phyloP scores from a whole-genome alignment of 2,329 filamentous ascomycete species.

The Neofusicoccum parvum region DNA sequence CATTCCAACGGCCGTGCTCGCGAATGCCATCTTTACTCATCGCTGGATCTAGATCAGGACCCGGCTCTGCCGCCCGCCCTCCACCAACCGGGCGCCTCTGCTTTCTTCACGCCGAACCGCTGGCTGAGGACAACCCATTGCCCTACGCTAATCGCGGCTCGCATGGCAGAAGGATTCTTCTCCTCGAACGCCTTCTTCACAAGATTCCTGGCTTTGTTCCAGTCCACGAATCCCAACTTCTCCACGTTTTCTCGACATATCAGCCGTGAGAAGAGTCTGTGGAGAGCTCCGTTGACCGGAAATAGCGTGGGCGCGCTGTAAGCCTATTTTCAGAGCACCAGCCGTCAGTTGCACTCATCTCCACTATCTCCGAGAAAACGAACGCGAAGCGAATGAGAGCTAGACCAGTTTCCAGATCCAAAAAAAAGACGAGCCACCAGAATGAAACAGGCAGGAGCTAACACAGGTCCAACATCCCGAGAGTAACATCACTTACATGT shows the following conservation, averaged over 20 bases:
- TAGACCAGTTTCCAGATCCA: not conserved
- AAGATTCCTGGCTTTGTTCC: conserved; percentile 25
- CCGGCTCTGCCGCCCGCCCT: not conserved
- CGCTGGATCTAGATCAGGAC: not conserved
- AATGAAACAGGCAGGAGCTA: no score
- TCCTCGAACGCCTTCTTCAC: conserved; percentile 24
- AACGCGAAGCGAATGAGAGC: no score
- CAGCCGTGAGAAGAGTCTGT: conserved; percentile 35
- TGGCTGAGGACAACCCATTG: conserved; percentile 50
- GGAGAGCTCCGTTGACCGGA: conserved; percentile 47
- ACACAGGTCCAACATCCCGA: not conserved
- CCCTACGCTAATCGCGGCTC: conserved; percentile 42
- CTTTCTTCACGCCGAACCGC: conserved; percentile 44
- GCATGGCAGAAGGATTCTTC: conserved; percentile 38
- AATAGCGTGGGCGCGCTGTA: conserved; percentile 52
- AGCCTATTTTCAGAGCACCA: conserved; percentile 27
- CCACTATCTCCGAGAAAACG: not conserved
- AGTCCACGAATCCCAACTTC: conserved; percentile 38
- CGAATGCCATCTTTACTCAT: not conserved
- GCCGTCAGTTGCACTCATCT: not conserved
- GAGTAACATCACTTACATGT: conserved; percentile 29
- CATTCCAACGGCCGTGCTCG: not conserved
- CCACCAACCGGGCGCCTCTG: conserved; percentile 21
- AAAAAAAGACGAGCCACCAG: not conserved
- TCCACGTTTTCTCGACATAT: conserved; percentile 34